Evolutionary conservation across 2,329 filamentous ascomycete species (phyloP).

Genomic region (Ophiognomonia clavigignenti-juglandacearum): DNA sequence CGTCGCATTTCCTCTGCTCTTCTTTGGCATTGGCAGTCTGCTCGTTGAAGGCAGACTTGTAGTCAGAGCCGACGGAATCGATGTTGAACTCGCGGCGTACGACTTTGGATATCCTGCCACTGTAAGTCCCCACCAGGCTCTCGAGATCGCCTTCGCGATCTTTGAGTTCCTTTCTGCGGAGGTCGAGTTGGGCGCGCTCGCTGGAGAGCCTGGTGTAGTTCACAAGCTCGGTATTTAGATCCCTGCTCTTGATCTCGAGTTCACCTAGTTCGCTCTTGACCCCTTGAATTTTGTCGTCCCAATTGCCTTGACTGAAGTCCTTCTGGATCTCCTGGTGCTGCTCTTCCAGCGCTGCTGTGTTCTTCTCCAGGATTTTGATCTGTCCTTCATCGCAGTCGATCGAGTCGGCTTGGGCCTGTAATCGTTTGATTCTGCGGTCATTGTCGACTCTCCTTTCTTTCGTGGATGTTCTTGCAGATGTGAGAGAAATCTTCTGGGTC

Average conservation of each 20-base stretch:
- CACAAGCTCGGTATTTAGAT: conserved; percentile 73
- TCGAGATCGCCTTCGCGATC: conserved; percentile 71
- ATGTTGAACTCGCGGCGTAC: conserved; percentile 65
- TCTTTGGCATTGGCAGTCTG: conserved; percentile 56
- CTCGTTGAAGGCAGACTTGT: conserved; percentile 56
- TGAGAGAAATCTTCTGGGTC: conserved; percentile 65
- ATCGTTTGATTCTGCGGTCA: conserved; percentile 60
- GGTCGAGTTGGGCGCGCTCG: conserved; percentile 79
- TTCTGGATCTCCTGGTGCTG: conserved; percentile 58
- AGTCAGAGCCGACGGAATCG: conserved; percentile 64
- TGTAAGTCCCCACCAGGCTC: conserved; percentile 72
- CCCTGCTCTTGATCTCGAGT: conserved; percentile 68
- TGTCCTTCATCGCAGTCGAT: conserved; percentile 83
- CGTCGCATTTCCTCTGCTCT: conserved; percentile 66
- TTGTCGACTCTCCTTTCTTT: conserved; percentile 69
- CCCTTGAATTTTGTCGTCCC: conserved; percentile 65
- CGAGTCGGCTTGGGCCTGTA: conserved; percentile 65
- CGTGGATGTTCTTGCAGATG: conserved; percentile 69
- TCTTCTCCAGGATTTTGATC: conserved; percentile 70
- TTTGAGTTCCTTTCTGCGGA: conserved; percentile 73
- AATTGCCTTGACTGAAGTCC: conserved; percentile 59
- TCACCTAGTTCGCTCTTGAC: conserved; percentile 61
- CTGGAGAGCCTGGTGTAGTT: conserved; percentile 77
- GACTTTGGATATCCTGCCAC: conserved; percentile 60
- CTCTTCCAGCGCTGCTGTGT: conserved; percentile 63